Evolutionary conservation across 768 basidiomycete genomes (phyloP).

Genomic region (Podaxis sp.): DNA sequence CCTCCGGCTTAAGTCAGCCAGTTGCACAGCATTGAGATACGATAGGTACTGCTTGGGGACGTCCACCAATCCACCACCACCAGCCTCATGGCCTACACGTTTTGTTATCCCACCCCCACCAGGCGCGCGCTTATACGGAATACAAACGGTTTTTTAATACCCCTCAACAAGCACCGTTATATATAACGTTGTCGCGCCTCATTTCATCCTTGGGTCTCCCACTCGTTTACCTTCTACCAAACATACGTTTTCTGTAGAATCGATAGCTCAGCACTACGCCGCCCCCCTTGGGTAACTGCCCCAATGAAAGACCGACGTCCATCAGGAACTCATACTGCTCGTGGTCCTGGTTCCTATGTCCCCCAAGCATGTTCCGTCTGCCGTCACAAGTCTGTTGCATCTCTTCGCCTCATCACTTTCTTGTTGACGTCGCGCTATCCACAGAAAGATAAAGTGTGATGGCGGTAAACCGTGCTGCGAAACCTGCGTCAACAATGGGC

Average conservation of each 20-base stretch:
- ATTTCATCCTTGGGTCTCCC: not conserved
- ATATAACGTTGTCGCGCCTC: not conserved
- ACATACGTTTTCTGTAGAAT: not conserved
- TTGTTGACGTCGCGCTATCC: not conserved
- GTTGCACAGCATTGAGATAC: not conserved
- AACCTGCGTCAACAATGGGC: conserved; percentile 33
- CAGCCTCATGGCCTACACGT: conserved; percentile 11
- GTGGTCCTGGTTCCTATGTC: conserved; percentile 33
- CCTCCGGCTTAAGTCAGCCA: not conserved
- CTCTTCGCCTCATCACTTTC: not conserved
- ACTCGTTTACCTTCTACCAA: not conserved
- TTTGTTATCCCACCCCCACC: not conserved
- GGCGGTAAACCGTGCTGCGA: conserved; percentile 39
- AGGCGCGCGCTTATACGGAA: conserved; percentile 8
- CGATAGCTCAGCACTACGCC: not conserved
- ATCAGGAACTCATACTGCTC: conserved; percentile 15
- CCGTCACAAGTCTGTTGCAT: conserved; percentile 29
- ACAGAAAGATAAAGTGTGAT: conserved; percentile 44
- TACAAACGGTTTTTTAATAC: not conserved
- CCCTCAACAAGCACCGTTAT: not conserved
- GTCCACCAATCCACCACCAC: not conserved
- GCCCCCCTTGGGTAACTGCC: not conserved
- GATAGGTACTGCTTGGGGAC: not conserved
- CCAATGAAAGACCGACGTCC: conserved; percentile 5
- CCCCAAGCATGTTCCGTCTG: conserved; percentile 34